A percentile compares a stretch with the other conserved stretches of the same genome.
Evolutionary conservation across 2,329 filamentous ascomycete species (phyloP).

Genomic region (Falciphora oryzae): DNA sequence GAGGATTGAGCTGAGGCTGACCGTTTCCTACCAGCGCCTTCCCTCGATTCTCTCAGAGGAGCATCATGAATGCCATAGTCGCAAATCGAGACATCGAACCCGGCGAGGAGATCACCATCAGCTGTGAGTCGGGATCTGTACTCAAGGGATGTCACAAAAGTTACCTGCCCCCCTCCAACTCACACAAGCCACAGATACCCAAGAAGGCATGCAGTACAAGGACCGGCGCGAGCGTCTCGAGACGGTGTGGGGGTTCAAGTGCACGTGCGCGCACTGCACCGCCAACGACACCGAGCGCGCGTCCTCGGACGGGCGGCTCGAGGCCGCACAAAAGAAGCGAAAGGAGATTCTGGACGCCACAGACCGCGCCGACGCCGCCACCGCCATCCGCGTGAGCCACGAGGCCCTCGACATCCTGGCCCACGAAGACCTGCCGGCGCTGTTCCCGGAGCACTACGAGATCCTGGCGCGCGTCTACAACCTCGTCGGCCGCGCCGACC

Average conservation of each 20-base stretch:
- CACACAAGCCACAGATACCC: constrained; percentile 14
- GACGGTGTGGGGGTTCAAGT: constrained; percentile 27
- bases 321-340: constrained; percentile 22
- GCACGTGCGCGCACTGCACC: constrained; percentile 39
- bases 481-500: constrained; percentile 23
- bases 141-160: background rate
- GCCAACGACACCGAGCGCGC: constrained; percentile 41
- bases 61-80: constrained; percentile 17
- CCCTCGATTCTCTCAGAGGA: constrained; percentile 23
- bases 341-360: constrained; percentile 22
- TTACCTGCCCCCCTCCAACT: too few relatives aligned
- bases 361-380: constrained; percentile 20
- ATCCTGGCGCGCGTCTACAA: constrained; percentile 28
- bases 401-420: constrained; percentile 24
- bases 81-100: constrained; percentile 17
- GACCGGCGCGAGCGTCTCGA: constrained; percentile 22
- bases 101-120: constrained; percentile 23
- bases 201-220: constrained; percentile 9
- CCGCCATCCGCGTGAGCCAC: constrained; percentile 23
- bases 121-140: constrained; percentile 15
- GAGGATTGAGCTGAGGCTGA: background rate
- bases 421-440: constrained; percentile 24
- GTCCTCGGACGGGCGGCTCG: constrained; percentile 26
- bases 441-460: constrained; percentile 28
- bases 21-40: constrained; percentile 20